Percentiles rank a stretch among this genome's conserved stretches.
Evolutionary conservation across 139 green algal species (phyloP).

Genomic region (Picochlorum sp.): DNA sequence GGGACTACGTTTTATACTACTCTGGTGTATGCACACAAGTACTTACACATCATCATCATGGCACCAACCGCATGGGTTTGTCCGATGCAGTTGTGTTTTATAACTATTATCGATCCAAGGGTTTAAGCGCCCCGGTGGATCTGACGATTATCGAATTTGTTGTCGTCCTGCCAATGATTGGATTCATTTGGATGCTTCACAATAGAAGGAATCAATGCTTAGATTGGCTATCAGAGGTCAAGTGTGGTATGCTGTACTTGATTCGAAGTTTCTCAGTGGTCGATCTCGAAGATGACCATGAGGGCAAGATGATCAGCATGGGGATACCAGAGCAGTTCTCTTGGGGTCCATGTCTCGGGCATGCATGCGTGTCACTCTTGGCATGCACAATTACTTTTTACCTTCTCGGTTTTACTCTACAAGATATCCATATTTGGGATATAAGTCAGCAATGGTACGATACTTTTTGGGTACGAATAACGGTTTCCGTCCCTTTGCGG

Average conservation of each 20-base stretch:
- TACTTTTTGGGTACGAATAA: neutral
- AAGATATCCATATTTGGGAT: conserved; percentile 37
- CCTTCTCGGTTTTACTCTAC: conserved; percentile 41
- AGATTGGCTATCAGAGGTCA: conserved; percentile 31
- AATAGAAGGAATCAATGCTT: conserved; percentile 29
- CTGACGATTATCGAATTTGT: conserved; percentile 31
- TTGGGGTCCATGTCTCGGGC: neutral
- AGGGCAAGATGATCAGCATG: neutral
- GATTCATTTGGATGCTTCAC: conserved; percentile 34
- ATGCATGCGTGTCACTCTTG: neutral
- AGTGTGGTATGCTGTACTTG: conserved; percentile 34
- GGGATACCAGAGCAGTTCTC: neutral
- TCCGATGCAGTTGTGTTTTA: conserved; percentile 35
- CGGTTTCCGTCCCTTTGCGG: neutral
- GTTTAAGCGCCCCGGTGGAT: conserved; percentile 24
- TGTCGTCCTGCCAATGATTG: conserved; percentile 27
- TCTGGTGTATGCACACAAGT: neutral
- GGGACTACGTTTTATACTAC: neutral
- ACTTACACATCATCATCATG: neutral
- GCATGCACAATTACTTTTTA: conserved; percentile 42
- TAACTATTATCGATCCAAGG: conserved; percentile 11
- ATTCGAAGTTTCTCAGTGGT: conserved; percentile 33
- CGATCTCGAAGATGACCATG: conserved; percentile 9
- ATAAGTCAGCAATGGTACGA: conserved; percentile 33
- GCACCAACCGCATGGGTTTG: neutral